Base-by-base conservation (phyloP, 1,139 yeast genomes). In the Diutina mesorugosa region DNA sequence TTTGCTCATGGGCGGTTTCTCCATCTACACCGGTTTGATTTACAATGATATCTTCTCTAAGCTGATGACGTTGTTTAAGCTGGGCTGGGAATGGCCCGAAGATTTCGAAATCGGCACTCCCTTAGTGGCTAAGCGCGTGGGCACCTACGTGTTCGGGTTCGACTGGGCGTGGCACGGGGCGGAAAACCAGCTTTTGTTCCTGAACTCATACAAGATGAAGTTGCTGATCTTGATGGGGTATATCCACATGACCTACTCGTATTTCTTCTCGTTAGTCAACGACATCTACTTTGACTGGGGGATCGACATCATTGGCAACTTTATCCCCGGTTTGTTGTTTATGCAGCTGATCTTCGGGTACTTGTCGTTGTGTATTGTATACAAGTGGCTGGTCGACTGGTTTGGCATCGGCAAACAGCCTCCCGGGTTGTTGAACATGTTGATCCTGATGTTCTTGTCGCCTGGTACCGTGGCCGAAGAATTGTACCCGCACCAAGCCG, bases 121-220 rank as follows among this genome's bases (percentile, higher is more conserved):
- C 2, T 76, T 90, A 56, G 73, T 73, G 56, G 97, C 93, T 4
- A 72, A 74, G 29, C 79, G 78, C 62, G 76, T 73, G 45, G 90
- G 90, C 7, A 78, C 79, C 9, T 95, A 95, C 67, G 78, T 87
- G 9, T 74, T 91, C 64, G 99, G 99, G 58, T 69, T 93, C 55
- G 99, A 93, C 70, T 89, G 90, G 72, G 88, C 86, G 16, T 93
- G 99, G 99, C 99, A 93, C 67, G 97, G 97, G 2, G 81, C 98
- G 47, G 98, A 93, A 60, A 95, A 95, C 71, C 87, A 86, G 60
- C 77, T 93, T 65, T 73, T 93, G 58, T 93, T 93, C 71, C 84
- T 96, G 55, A 93, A 93, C 70, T 90, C 98, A 1, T 91, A 89
- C 73, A 93, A 93, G 74, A 93, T 93, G 99, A 93, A 93, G 68